A percentile compares a stretch with the other conserved stretches of the same genome.
Conservation (phyloP, 2,329 filamentous ascomycete species). For the Lachnellula hyalina region DNA sequence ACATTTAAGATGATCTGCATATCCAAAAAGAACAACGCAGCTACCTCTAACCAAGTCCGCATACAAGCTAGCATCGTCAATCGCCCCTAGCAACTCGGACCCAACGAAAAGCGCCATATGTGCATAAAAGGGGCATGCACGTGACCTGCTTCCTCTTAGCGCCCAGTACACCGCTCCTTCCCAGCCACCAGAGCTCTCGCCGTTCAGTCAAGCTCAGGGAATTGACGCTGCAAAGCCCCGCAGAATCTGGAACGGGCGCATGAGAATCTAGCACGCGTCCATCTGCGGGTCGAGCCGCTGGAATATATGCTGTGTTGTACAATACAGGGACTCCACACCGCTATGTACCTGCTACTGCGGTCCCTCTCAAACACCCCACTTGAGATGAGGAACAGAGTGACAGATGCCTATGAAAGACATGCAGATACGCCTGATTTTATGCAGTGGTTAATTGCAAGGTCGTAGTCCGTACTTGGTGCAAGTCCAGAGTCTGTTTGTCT, state of each 20-base stretch:
- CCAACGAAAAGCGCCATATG: background rate
- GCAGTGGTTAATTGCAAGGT: background rate
- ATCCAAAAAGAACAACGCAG: background rate
- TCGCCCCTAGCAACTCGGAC: background rate
- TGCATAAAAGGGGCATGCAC: background rate
- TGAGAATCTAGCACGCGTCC: constrained; percentile 21
- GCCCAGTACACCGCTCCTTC: constrained; percentile 19
- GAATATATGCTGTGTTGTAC: constrained; percentile 20
- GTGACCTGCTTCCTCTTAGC: background rate
- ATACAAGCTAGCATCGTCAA: background rate
- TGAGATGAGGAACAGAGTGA: background rate
- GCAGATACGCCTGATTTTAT: background rate
- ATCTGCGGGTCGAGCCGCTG: constrained; percentile 24
- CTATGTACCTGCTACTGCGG: constrained; percentile 8
- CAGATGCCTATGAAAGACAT: background rate
- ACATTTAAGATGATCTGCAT: background rate
- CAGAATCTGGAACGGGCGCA: constrained; percentile 13
- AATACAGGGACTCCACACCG: constrained; percentile 19
- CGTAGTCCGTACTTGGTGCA: background rate
- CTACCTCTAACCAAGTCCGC: background rate
- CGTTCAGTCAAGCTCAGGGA: background rate
- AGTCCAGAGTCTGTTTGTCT: background rate
- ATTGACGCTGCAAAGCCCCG: constrained; percentile 12
- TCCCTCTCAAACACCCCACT: background rate
- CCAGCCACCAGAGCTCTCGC: background rate